A percentile compares a stretch with the other conserved stretches of the same genome.
phyloP scores from a whole-genome alignment of 169 alveolate genomes.

The Hammondia hammondi region DNA sequence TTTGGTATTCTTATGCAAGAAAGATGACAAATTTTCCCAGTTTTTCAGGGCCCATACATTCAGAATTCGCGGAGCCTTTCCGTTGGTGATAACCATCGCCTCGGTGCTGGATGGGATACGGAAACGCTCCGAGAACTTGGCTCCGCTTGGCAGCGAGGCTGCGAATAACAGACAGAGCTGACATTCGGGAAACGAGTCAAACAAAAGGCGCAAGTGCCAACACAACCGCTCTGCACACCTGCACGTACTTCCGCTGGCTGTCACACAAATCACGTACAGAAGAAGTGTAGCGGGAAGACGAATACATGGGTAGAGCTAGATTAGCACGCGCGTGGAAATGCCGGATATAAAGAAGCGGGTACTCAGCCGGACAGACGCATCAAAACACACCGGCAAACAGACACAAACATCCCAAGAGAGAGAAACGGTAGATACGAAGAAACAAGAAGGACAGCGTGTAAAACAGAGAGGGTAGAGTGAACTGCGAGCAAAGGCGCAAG shows the following conservation, averaged over 20 bases:
- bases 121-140: conserved; percentile 41
- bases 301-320: no score
- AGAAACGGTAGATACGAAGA: no score
- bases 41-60: conserved; percentile 41
- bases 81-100: conserved; percentile 44
- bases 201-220: not conserved
- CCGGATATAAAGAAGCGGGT: no score
- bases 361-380: no score
- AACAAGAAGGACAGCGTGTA: no score
- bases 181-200: not conserved
- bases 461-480: no score
- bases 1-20: conserved; percentile 36
- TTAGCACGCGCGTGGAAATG: no score
- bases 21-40: conserved; percentile 28
- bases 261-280: not conserved
- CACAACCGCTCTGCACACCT: not conserved
- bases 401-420: no score
- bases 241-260: not conserved
- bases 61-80: conserved; percentile 54
- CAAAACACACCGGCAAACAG: no score
- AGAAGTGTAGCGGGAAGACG: not conserved
- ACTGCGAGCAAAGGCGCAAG: no score
- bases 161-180: not conserved
- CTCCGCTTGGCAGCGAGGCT: conserved; percentile 54
- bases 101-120: conserved; percentile 51